Conservation (phyloP, 2,329 filamentous ascomycete species). For the Chrysoporthe austroafricana region DNA sequence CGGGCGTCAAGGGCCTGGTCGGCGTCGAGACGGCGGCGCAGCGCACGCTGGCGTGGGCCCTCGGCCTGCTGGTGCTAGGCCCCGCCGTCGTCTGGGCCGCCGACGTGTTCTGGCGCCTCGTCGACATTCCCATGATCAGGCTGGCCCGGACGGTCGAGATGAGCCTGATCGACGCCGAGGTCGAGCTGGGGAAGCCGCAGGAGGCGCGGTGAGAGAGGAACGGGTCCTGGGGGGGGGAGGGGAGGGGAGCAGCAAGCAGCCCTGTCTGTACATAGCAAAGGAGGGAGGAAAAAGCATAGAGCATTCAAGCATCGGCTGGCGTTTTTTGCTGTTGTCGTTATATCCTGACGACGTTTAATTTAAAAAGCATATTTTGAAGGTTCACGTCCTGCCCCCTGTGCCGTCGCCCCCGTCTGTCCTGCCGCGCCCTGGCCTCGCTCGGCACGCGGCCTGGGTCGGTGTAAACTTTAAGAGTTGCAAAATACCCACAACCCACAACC, state of each 20-base stretch:
- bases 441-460: no score
- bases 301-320: slow-evolving; percentile 1
- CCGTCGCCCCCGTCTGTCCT: no score
- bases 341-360: no score
- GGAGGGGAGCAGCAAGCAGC: background rate
- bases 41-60: slow-evolving; percentile 40
- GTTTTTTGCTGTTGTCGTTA: background rate
- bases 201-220: slow-evolving; percentile 4
- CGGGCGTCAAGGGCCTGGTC: slow-evolving; percentile 39
- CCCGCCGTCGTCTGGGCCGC: slow-evolving; percentile 55
- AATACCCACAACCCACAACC: no score
- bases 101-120: slow-evolving; percentile 61
- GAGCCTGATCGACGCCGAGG: slow-evolving; percentile 23
- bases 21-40: slow-evolving; percentile 37
- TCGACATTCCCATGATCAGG: slow-evolving; percentile 51
- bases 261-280: no score
- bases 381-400: no score
- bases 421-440: no score
- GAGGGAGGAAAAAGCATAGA: no score
- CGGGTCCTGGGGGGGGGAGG: no score
- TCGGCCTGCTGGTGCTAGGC: slow-evolving; percentile 43
- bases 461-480: no score
- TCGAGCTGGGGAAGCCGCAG: slow-evolving; percentile 24
- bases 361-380: no score
- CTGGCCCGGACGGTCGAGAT: slow-evolving; percentile 37